A percentile compares a stretch with the other conserved stretches of the same genome.
Conservation (phyloP, 2,329 filamentous ascomycete species). For the Exophiala viscosa region DNA sequence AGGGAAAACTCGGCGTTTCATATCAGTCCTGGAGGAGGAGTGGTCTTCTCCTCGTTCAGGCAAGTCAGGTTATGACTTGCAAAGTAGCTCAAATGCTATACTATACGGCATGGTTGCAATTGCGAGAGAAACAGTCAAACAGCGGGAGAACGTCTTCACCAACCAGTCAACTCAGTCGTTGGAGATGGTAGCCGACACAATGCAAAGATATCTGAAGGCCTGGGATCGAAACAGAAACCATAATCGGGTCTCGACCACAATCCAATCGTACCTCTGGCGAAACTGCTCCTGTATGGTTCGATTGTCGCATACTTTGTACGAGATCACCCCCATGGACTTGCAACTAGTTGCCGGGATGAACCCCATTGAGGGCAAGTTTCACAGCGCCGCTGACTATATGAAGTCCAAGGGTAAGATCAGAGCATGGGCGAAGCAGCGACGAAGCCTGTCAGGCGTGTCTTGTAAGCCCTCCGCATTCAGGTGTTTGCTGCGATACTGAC, state of each 20-base stretch:
- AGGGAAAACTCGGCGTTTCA: background rate
- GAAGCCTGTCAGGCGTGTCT: background rate
- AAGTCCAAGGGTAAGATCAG: slow-evolving; percentile 4
- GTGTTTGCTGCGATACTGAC: background rate
- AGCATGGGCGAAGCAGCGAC: slow-evolving; percentile 8
- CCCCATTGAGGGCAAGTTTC: slow-evolving; percentile 8
- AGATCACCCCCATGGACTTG: slow-evolving; percentile 9
- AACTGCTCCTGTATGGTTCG: slow-evolving; percentile 8
- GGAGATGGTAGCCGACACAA: background rate
- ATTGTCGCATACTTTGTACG: slow-evolving; percentile 10
- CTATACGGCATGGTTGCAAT: no score
- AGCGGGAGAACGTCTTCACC: no score
- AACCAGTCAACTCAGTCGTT: background rate
- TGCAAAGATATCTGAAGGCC: background rate
- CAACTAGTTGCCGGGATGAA: slow-evolving; percentile 8
- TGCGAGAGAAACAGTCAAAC: no score
- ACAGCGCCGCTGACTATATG: slow-evolving; percentile 7
- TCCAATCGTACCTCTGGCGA: background rate
- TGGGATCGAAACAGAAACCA: slow-evolving; percentile 8
- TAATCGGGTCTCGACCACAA: background rate
- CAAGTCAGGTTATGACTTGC: background rate
- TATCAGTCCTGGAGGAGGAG: slow-evolving; percentile 3
- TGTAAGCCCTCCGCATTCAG: background rate
- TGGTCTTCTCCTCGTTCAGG: slow-evolving; percentile 1
- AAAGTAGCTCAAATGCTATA: background rate